phyloP scores from a whole-genome alignment of 306 rosid genomes.

The Cucumis sativus region Cucumber_9930_V3 NC_026657.2:40593501-40594000 shows the following conservation, averaged over 20 bases:
- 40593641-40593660: constrained; percentile 52
- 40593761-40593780: background rate
- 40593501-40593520: constrained; percentile 84
- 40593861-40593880: background rate
- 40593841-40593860: background rate
- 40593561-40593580: background rate
- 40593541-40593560: constrained; percentile 28
- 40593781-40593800: background rate
- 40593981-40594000: background rate
- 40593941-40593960: background rate
- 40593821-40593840: background rate
- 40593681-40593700: constrained; percentile 85
- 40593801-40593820: background rate
- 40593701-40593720: constrained; percentile 41
- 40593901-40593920: background rate
- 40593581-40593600: background rate
- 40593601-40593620: background rate
- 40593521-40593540: constrained; percentile 82
- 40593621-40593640: background rate
- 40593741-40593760: background rate
- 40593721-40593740: background rate
- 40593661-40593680: constrained; percentile 97
- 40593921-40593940: background rate
- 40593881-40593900: background rate
- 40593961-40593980: background rate